Evolutionary conservation across 495 filamentous ascomycete genomes (phyloP), one percentile per base, ranked within the genome.

Genomic region (Delitschia confertaspora): DNA sequence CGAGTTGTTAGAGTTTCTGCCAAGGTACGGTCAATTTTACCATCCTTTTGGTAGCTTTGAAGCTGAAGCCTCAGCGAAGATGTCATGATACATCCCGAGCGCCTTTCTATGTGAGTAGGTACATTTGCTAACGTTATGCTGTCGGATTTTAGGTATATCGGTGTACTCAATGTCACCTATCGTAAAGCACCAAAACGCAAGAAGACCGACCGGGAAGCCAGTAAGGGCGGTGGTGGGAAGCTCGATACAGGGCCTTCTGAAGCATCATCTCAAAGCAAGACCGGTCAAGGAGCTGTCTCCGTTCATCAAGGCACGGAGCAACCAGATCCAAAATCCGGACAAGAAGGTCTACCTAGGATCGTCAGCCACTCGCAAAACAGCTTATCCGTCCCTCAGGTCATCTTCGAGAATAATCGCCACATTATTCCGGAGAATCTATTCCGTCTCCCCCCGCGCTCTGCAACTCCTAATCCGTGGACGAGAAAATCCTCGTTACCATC

Each of bases 141-240:
- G 14, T 53, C 46, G 42, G 25, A 6, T 47, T 36, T 38, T 60
- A 91, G 91, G 60, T 98, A 98, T 53, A 95, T 98, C 47, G 91
- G 91, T 16, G 91, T 98, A 30, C 67, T 98, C 27, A 98, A 98
- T 60, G 91, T 96, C 10, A 95, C 91, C 0, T 95, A 88, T 61
- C 87, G 88, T 17, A 95, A 93, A 62, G 80, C 76, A 29, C 67
- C 75, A 4, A 85, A 86, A 36, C 75, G 73, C 23, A 75, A 74
- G 51, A 85, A 80, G 47, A 57, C 55, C 6, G 19, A 8, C 27
- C 57, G 55, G 31, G 36, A 42, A 10, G 44, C 33, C 16, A 26
- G 32, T 14, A 46, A 47, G 37, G 25, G 24, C 34, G 35, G 26
- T 4, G 32, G 9, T 3, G 4, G 10, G 9, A 35, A 14, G 33